Base-by-base conservation (phyloP, 164 flowering plant genomes). In the Berberis thunbergii region DNA sequence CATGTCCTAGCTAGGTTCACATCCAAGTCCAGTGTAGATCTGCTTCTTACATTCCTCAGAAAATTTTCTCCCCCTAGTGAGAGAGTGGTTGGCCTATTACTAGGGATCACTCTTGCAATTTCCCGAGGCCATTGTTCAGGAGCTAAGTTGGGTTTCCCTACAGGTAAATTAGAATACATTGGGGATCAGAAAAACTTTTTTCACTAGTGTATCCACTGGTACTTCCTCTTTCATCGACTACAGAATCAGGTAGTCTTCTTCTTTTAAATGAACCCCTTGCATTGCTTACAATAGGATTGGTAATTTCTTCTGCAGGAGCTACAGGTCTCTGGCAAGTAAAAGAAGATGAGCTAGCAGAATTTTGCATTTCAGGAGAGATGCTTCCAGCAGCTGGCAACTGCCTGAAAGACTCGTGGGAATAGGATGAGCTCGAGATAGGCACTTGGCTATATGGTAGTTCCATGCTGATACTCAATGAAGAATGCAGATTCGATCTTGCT, bases 11-110 rank as follows among this genome's bases (percentile, higher is more conserved):
- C 67, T 12, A 73, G 49, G 68, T 77, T 73, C 41, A 80, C 43
- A 63, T 80, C 87, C 67, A 78, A 60, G 64, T 81, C 84, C 65
- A 72, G 66, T 45, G 79, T 64, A 61, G 82, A 57, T 57, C 85
- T 79, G 64, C 87, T 81, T 75, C 96, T 79, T 65, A 88, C 91
- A 80, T 86, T 88, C 77, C 91, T 78, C 39, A 56, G 61, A 60
- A 81, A 76, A 64, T 74, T 65, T 64, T 82, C 91, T 66, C 72
- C 78, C 49, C 78, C 76, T 13, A 77, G 67, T 48, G 80, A 72
- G 54, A 76, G 76, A 53, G 69, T 69, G 71, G 72, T 73, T 41
- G 78, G 73, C 72, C 78, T 68, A 49, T 75, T 60, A 26, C 61
- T 26, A 5, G 78, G 70, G 57, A 56, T 38, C 50, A 54, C 45